phyloP scores from a whole-genome alignment of 805 yeast species.

The Naumovozyma castellii region DNA sequence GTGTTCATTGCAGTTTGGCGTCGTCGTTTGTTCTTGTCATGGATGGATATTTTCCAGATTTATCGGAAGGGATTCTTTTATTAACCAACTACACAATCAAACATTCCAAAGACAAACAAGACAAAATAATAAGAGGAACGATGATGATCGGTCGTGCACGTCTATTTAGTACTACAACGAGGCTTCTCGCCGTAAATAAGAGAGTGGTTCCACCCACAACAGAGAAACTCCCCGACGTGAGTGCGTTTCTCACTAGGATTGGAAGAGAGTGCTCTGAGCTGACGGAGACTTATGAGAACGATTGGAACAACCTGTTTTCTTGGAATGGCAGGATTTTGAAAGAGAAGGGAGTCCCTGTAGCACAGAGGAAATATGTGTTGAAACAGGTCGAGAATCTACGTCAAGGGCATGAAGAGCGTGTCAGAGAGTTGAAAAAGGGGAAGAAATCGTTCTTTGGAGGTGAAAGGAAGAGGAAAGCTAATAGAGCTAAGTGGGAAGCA shows the following conservation, averaged over 20 bases:
- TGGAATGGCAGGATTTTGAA: conserved; percentile 51
- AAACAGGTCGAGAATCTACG: conserved; percentile 62
- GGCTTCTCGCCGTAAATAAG: not conserved
- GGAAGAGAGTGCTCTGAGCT: conserved; percentile 70
- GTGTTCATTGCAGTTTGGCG: conserved; percentile 11
- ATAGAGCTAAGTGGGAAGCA: conserved; percentile 49
- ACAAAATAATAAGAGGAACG: not conserved
- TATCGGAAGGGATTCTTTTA: not conserved
- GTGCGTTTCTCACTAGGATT: conserved; percentile 61
- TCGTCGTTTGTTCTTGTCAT: not conserved
- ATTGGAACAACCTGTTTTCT: conserved; percentile 58
- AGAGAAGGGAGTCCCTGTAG: conserved; percentile 64
- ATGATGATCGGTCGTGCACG: not conserved
- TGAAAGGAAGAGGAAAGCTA: conserved; percentile 67
- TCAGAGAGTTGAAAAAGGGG: conserved; percentile 52
- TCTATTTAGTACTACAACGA: not conserved
- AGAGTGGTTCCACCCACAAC: conserved; percentile 12
- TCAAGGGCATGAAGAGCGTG: conserved; percentile 40
- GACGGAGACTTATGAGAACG: conserved; percentile 57
- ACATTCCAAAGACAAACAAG: not conserved
- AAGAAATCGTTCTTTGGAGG: conserved; percentile 74
- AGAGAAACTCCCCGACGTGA: conserved; percentile 52
- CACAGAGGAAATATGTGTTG: conserved; percentile 63
- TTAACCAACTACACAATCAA: not conserved
- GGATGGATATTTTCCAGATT: not conserved